Percentiles rank a stretch among this genome's conserved stretches.
These are phyloP conservation scores for Mycena indigotica DNA, from an alignment of 768 basidiomycete genomes.

Conservation along the genomic window DNA sequence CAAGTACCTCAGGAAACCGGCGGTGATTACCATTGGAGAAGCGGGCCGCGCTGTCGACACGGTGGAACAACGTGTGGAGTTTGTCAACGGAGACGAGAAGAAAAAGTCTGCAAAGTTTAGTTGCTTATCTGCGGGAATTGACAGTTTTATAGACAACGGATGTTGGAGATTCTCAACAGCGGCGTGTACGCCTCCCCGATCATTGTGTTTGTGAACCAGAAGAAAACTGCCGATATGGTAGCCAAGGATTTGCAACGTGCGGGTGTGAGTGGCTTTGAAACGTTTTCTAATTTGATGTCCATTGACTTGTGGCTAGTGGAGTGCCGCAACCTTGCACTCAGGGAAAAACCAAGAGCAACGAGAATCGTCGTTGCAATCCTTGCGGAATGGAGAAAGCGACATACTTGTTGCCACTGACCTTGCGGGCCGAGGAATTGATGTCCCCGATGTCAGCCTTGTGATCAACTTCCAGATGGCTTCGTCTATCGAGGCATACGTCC, in stretches of 20 bases:
- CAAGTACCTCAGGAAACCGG: conserved; percentile 92
- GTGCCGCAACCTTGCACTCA: conserved; percentile 88
- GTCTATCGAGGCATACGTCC: conserved; percentile 96
- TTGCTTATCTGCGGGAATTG: neutral
- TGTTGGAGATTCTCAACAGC: conserved; percentile 92
- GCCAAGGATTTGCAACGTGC: conserved; percentile 91
- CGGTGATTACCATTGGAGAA: conserved; percentile 96
- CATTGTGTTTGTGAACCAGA: conserved; percentile 99
- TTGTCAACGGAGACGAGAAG: conserved; percentile 91
- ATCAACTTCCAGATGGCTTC: conserved; percentile 98
- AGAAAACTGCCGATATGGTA: conserved; percentile 98
- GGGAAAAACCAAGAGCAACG: conserved; percentile 98
- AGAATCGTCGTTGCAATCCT: conserved; percentile 84
- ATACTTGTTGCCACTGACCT: conserved; percentile 96
- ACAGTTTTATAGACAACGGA: conserved; percentile 57
- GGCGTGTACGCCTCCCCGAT: conserved; percentile 85
- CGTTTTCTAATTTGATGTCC: conserved; percentile 9
- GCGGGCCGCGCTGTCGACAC: conserved; percentile 98
- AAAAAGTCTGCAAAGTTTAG: conserved; percentile 70
- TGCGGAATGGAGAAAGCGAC: conserved; percentile 84
- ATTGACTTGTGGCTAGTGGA: conserved; percentile 59
- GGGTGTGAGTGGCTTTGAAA: conserved; percentile 57
- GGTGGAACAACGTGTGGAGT: conserved; percentile 95
- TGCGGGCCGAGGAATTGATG: conserved; percentile 98
- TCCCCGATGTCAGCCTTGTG: conserved; percentile 93